Conservation (phyloP, 257 asterid species). For the Solanum pinnatisectum region DNA sequence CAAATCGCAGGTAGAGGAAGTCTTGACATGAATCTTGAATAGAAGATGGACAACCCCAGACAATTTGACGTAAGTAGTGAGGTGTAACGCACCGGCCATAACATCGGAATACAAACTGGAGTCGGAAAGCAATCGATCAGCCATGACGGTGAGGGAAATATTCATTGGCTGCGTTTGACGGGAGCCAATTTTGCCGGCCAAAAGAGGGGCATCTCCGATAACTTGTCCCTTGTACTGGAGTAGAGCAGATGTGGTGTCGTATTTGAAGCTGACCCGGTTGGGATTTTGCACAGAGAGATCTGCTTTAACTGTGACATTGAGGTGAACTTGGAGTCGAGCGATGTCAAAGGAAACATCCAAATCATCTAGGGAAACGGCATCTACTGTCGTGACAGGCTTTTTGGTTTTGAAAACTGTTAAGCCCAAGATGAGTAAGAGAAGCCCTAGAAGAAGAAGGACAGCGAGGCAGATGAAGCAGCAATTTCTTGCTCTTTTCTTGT, state of each 20-base stretch:
- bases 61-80: conserved; percentile 46
- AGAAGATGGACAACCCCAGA: conserved; percentile 51
- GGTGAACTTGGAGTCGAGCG: conserved; percentile 13
- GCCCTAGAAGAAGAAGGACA: conserved; percentile 15
- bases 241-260: conserved; percentile 25
- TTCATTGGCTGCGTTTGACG: conserved; percentile 35
- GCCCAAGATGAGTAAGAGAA: conserved; percentile 43
- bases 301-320: conserved; percentile 46
- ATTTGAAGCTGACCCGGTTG: conserved; percentile 59
- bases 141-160: conserved; percentile 49
- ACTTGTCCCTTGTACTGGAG: conserved; percentile 46
- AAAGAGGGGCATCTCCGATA: conserved; percentile 60
- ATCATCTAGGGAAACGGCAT: conserved; percentile 34
- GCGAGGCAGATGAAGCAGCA: conserved; percentile 30
- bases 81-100: conserved; percentile 41
- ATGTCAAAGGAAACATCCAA: conserved; percentile 31
- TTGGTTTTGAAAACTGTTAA: conserved; percentile 74
- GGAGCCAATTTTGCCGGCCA: conserved; percentile 50
- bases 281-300: conserved; percentile 43
- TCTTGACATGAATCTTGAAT: conserved; percentile 36
- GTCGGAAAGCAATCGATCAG: conserved; percentile 55
- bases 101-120: conserved; percentile 37
- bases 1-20: conserved; percentile 52
- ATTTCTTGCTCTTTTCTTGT: conserved; percentile 7
- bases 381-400: conserved; percentile 38